phyloP scores from a whole-genome alignment of 805 yeast genomes.

The Groenewaldozyma tartarivorans region DNA sequence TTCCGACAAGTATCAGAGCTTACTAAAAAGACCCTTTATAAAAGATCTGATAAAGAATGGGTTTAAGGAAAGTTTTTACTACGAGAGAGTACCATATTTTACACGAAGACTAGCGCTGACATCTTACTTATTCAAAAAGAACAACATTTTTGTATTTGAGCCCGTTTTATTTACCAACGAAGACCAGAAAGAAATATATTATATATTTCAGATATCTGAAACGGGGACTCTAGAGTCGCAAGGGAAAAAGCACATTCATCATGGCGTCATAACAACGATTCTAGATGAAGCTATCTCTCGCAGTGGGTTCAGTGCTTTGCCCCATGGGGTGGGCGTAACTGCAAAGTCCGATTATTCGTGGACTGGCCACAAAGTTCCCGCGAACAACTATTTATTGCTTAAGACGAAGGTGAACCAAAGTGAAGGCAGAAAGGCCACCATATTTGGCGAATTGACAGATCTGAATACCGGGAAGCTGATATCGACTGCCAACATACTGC shows the following conservation, averaged over 20 bases:
- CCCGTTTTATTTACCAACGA: constrained; percentile 56
- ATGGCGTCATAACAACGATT: constrained; percentile 69
- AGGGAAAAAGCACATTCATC: constrained; percentile 45
- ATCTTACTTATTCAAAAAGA: constrained; percentile 62
- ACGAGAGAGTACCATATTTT: constrained; percentile 18
- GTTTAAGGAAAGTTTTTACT: constrained; percentile 21
- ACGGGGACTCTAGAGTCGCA: constrained; percentile 30
- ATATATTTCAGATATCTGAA: constrained; percentile 63
- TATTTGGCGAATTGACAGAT: constrained; percentile 51
- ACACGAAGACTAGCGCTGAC: constrained; percentile 24
- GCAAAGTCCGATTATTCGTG: constrained; percentile 57
- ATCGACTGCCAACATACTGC: constrained; percentile 53
- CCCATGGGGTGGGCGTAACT: constrained; percentile 75
- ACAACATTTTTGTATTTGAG: constrained; percentile 59
- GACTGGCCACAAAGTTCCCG: constrained; percentile 34
- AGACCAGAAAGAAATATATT: constrained; percentile 41
- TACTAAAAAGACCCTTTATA: constrained; percentile 15
- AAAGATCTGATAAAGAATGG: constrained; percentile 18
- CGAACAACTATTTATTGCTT: constrained; percentile 40
- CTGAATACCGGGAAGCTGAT: constrained; percentile 24
- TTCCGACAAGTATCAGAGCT: constrained; percentile 5
- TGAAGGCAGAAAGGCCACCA: constrained; percentile 66
- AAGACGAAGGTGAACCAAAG: constrained; percentile 50
- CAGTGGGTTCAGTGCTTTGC: constrained; percentile 70
- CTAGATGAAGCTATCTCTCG: constrained; percentile 64